Percentiles rank a stretch among this genome's conserved stretches.
Evolutionary conservation across 306 rosid species (phyloP).

Genomic region (Fagus sylvatica): DNA sequence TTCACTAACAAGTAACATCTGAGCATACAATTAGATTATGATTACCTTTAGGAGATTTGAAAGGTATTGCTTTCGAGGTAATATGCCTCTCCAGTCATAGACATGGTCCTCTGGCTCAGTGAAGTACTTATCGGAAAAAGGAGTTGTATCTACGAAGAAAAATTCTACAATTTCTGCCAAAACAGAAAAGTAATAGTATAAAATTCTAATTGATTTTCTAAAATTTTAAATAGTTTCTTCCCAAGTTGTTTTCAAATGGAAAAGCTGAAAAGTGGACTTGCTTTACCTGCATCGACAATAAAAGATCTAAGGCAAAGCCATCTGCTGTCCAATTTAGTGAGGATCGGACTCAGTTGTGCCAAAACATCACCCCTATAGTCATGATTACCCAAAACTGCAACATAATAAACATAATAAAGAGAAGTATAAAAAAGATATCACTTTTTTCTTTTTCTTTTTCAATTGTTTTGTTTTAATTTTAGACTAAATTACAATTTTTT

Average conservation of each 20-base stretch:
- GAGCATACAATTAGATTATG: not conserved
- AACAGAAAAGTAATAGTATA: not conserved
- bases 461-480: not conserved
- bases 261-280: not conserved
- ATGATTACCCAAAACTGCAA: constrained; percentile 56
- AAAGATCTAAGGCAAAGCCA: constrained; percentile 67
- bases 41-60: constrained; percentile 45
- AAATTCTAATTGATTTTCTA: too few relatives aligned
- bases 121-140: constrained; percentile 52
- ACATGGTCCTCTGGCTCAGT: constrained; percentile 6
- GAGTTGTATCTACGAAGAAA: constrained; percentile 75
- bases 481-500: too few relatives aligned
- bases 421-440: not conserved
- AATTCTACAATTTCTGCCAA: constrained; percentile 48
- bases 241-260: not conserved
- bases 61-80: constrained; percentile 44
- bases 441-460: not conserved
- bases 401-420: not conserved
- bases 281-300: constrained; percentile 45
- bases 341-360: constrained; percentile 43
- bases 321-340: constrained; percentile 46
- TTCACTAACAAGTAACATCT: not conserved
- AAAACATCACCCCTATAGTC: constrained; percentile 49
- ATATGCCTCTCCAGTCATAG: constrained; percentile 72
- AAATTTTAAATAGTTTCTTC: not conserved